Base-by-base conservation (phyloP, 2,329 filamentous ascomycete genomes). In the Nemania sp. region DNA sequence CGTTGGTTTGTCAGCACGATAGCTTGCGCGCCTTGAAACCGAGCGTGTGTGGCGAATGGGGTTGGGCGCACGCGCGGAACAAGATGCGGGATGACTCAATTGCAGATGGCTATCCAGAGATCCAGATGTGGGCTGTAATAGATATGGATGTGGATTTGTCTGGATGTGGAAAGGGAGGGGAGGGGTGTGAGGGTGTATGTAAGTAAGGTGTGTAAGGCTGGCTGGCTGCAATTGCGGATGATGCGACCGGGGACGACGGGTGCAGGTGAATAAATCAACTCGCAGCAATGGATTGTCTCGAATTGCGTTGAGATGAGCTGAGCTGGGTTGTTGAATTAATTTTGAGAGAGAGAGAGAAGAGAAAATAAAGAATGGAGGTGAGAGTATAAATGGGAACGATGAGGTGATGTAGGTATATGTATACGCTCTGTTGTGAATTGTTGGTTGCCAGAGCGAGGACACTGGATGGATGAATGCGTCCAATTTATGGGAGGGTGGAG, bases 1-100 rank as follows among this genome's bases (percentile, higher is more conserved):
- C 24, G 57, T 72, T 73, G 72, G 73, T 76, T 77, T 78, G 74
- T 77, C 74, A 75, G 75, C 75, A 72, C 57, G 56, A 45, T 72
- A 60, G 70, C 62, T 54, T 71, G 67, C 49, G 58, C 62, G 66
- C 59, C 53, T 62, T 56, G 72, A 62, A 41, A 35, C 51, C 20
- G 41, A 35, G 53, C n/a, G n/a, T 66, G 62, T 41, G 75, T 77
- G 75, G 75, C 76, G 72, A 77, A 56, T 51, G 20, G 71, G 43
- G 52, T 70, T 69, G 75, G 73, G 70, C 68, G 73, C 72, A 74
- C 38, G 27, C 65, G 41, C 49, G 29, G 63, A 64, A 66, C 69
- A 29, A 73, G 70, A 66, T 72, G 67, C 74, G 73, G 67, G 54
- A 71, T 73, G 71, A 75, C 60, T 73, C 72, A 73, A 72, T 72